Percentiles rank a stretch among this genome's conserved stretches.
Conservation (phyloP, 805 yeast genomes). For the Ogataea thermomethanolica region DNA sequence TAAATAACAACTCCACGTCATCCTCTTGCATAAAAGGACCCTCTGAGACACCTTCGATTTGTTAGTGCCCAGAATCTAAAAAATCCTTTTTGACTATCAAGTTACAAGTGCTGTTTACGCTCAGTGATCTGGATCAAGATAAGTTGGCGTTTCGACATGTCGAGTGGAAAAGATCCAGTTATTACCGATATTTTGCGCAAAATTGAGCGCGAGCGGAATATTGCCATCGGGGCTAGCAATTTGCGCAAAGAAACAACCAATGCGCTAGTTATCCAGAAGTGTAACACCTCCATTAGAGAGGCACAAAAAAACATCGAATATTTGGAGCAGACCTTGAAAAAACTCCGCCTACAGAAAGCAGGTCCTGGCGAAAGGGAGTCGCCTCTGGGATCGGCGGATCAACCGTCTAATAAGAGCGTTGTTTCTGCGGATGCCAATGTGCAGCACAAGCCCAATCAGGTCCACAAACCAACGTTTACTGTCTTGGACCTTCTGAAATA, state of each 20-base stretch:
- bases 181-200: conserved; percentile 72
- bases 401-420: conserved; percentile 3
- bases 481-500: conserved; percentile 81
- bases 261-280: conserved; percentile 79
- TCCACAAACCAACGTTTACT: conserved; percentile 48
- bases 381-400: conserved; percentile 1
- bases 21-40: too few relatives aligned
- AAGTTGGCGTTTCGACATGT: conserved; percentile 16
- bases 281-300: conserved; percentile 87
- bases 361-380: conserved; percentile 3
- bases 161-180: conserved; percentile 34
- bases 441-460: conserved; percentile 15
- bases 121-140: conserved; percentile 8
- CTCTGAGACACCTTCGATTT: too few relatives aligned
- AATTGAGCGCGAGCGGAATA: conserved; percentile 83
- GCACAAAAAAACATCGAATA: conserved; percentile 90
- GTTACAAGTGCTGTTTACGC: background rate
- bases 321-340: conserved; percentile 70
- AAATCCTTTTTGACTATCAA: background rate
- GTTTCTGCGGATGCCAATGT: conserved; percentile 6
- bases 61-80: too few relatives aligned
- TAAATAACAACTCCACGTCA: background rate
- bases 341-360: conserved; percentile 42
- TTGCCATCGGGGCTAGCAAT: conserved; percentile 82
- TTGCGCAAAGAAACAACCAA: conserved; percentile 77